These are phyloP conservation scores for Tilletia caries DNA, from an alignment of 1,284 basidiomycete genomes.

Conservation along the genomic window DNA sequence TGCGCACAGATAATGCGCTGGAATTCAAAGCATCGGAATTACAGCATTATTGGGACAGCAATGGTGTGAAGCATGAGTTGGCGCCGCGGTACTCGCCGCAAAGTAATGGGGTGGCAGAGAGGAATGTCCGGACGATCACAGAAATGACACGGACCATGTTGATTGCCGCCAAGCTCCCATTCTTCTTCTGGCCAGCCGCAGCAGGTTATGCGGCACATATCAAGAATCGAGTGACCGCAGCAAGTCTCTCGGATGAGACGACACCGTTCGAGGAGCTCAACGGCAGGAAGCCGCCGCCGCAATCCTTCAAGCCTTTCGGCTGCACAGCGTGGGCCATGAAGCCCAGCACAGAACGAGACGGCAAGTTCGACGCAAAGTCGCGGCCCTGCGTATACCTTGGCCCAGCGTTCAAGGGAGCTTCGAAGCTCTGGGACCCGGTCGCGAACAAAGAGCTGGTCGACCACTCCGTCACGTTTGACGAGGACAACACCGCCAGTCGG, in stretches of 20 bases:
- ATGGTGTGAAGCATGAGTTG: not conserved
- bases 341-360: not conserved
- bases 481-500: not conserved
- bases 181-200: constrained; percentile 5
- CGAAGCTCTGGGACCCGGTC: not conserved
- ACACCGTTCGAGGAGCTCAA: not conserved
- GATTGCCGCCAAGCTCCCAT: not conserved
- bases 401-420: not conserved
- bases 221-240: not conserved
- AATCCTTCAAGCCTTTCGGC: not conserved
- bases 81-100: not conserved
- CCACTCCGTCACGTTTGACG: not conserved
- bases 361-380: not conserved
- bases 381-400: not conserved
- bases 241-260: not conserved
- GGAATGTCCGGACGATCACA: not conserved
- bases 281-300: not conserved
- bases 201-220: not conserved
- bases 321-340: not conserved
- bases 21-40: not conserved
- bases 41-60: not conserved
- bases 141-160: not conserved
- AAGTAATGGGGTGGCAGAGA: constrained; percentile 1
- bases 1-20: not conserved
- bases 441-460: not conserved